Evolutionary conservation across 2,329 filamentous ascomycete species (phyloP), one percentile per base, ranked within the genome.

Genomic region (Penicillium sp.): DNA sequence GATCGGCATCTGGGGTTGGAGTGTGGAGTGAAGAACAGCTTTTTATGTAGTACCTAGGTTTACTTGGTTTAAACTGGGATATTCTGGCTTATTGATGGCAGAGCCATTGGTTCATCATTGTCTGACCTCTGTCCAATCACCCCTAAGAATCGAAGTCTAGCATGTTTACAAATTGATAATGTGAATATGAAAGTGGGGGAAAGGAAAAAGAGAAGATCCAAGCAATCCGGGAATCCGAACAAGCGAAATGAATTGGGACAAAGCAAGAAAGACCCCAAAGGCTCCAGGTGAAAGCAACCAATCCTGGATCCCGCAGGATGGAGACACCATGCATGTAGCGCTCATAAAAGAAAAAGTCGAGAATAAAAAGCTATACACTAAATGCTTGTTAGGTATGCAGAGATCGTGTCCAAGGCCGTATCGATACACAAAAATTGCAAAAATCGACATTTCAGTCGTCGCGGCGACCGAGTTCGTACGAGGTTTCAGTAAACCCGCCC

Each of bases 401-500:
- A 56, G 47, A 56, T 63, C 59, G 56, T 59, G 47, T 60, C 54
- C 54, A 50, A 54, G 47, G 54, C 52, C 47, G 49, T 58, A 50
- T 57, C 48, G 42, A 56, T 48, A 57, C 50, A 59, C 47, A 38
- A 46, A 54, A 49, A 54, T 42, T 54, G 36, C 35, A 40, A 45
- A 54, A 43, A 42, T 44, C 35, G 18, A 40, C 31, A 42, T 24
- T 44, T 50, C 55, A 68, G 49, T 68, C 63, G 36, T 63, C 60
- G 44, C 63, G 63, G 45, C 60, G 62, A 47, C 57, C 57, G 28
- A 68, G 63, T 56, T 71, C 68, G 46, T 68, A 71, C n/a, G 65
- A 67, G 35, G 62, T 65, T 46, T 70, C 68, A 26, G 58, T 60
- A 16, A 56, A 47, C 13, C 53, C 54, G 22, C 58, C 60, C 4